A percentile compares a stretch with the other conserved stretches of the same genome.
Evolutionary conservation across 306 rosid species (phyloP).

Genomic region (Phaseolus lunatus): DNA sequence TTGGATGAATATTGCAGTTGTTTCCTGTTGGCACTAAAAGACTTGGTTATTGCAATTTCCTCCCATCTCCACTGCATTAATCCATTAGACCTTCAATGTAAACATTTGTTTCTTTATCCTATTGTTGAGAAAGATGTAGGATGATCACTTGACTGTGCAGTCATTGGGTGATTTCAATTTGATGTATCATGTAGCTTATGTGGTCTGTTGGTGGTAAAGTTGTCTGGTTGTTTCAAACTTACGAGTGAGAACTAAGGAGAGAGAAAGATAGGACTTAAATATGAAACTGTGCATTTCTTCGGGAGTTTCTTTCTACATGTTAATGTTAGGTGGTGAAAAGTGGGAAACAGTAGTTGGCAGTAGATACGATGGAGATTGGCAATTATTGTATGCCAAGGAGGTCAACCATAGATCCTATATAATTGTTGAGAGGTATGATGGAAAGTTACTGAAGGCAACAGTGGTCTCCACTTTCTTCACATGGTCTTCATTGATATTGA

Average conservation of each 20-base stretch:
- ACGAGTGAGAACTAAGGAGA: slow-evolving; percentile 1
- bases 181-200: slow-evolving; percentile 18
- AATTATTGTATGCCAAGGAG: not conserved
- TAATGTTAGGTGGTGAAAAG: slow-evolving; percentile 29
- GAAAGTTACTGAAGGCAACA: slow-evolving; percentile 17
- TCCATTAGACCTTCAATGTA: slow-evolving; percentile 10
- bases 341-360: slow-evolving; percentile 5
- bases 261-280: not conserved
- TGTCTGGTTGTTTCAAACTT: slow-evolving; percentile 15
- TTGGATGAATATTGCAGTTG: not conserved
- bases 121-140: slow-evolving; percentile 18
- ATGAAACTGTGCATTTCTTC: slow-evolving; percentile 9
- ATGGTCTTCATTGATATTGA: slow-evolving; percentile 31
- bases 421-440: slow-evolving; percentile 2
- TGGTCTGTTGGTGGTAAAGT: slow-evolving; percentile 34
- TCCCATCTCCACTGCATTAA: slow-evolving; percentile 15
- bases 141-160: slow-evolving; percentile 28
- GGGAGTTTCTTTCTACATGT: slow-evolving; percentile 16
- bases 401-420: not conserved
- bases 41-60: not conserved
- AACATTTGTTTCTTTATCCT: slow-evolving; percentile 8
- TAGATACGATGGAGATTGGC: not conserved
- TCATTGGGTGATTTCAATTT: slow-evolving; percentile 30
- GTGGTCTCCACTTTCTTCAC: not conserved
- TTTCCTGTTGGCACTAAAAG: slow-evolving; percentile 14